A percentile compares a stretch with the other conserved stretches of the same genome.
These are phyloP conservation scores for Yamadazyma sp. DNA, from an alignment of 805 yeast species.

Conservation along the genomic window DNA sequence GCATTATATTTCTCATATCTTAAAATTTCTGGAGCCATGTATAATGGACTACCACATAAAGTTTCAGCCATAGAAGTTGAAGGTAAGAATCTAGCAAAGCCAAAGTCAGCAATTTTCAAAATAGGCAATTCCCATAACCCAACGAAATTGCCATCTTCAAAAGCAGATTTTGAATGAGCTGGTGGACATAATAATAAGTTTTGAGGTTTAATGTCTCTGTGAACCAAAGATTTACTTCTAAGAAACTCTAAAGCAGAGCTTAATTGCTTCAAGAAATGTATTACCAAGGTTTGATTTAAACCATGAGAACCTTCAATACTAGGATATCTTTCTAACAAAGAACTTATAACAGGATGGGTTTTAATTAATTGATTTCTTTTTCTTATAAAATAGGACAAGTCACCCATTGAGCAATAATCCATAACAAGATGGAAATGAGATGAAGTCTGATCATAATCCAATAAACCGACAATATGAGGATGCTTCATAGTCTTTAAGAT, in stretches of 20 bases:
- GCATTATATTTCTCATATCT: conserved; percentile 95
- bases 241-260: conserved; percentile 81
- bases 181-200: conserved; percentile 84
- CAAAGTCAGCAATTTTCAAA: conserved; percentile 93
- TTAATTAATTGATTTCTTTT: conserved; percentile 67
- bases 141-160: conserved; percentile 54
- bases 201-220: conserved; percentile 95
- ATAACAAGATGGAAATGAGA: conserved; percentile 83
- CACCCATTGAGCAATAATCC: conserved; percentile 97
- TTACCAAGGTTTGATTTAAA: conserved; percentile 69
- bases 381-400: conserved; percentile 81
- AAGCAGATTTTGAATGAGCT: conserved; percentile 56
- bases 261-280: conserved; percentile 84
- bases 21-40: conserved; percentile 98
- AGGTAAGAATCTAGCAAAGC: conserved; percentile 94
- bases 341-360: conserved; percentile 75
- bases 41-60: conserved; percentile 93
- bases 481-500: conserved; percentile 85
- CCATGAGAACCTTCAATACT: conserved; percentile 78
- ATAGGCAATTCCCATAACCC: conserved; percentile 90
- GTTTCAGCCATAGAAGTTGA: conserved; percentile 95
- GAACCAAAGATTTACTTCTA: conserved; percentile 81
- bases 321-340: conserved; percentile 78
- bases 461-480: conserved; percentile 85
- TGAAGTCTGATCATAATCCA: conserved; percentile 78